Base-by-base conservation (phyloP, 2,329 filamentous ascomycete genomes). In the Lanzia echinophila region DNA sequence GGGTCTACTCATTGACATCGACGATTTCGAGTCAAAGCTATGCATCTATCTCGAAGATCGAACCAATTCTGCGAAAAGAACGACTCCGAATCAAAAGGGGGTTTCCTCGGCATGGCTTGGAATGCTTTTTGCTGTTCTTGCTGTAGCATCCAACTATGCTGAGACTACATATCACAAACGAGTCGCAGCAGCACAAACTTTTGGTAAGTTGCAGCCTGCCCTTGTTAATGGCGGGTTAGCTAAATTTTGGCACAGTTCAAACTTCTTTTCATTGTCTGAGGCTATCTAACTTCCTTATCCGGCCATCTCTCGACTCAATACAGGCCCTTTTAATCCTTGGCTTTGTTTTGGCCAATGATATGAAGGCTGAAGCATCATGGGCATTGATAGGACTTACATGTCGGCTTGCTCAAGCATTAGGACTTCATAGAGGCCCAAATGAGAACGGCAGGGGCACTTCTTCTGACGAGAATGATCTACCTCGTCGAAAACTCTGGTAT, bases 361-460 rank as follows among this genome's bases (percentile, higher is more conserved):
- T 86, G 82, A 85, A 85, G 63, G 82, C 82, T 1, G 82, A 86
- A 62, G 82, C 81, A 0, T 84, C 82, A 0, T 86, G 82, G 82
- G 82, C 82, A 0, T 66, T 86, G 50, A 75, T 83, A 48, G 82
- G 82, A 0, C 74, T 85, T 43, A 84, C 82, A 0, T 84, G 81
- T 57, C 76, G 82, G 24, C 72, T 86, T n/a, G 82, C 82, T 0
- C 81, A 85, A 63, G 84, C 82, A 0, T 71, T 86, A 1, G 82
- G 82, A 4, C 70, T 86, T 11, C 82, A 86, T 62, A 59, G 64
- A 48, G 64, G 61, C 17, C 63, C 63, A 31, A 52, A 55, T 51
- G 61, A 68, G 59, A 59, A 64, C 51, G 51, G 53, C 12, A 55
- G 59, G 19, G 53, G 58, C 22, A 57, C 62, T 49, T 65, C 47